A percentile compares a stretch with the other conserved stretches of the same genome.
phyloP scores from a whole-genome alignment of 2,329 filamentous ascomycete species.

The Hymenoscyphus occultus region DNA sequence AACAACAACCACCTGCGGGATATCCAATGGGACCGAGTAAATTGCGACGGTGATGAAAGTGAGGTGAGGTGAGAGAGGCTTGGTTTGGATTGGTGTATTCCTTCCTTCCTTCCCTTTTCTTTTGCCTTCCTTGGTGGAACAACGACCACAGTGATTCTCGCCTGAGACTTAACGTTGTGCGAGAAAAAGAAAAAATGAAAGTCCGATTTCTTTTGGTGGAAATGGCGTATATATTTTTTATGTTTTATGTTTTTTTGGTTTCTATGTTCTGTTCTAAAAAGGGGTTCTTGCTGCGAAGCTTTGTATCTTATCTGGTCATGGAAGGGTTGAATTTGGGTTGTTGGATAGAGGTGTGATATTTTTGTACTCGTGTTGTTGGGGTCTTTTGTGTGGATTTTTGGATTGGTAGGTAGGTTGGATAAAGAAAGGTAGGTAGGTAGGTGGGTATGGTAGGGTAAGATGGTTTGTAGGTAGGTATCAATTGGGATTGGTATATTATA shows the following conservation, averaged over 20 bases:
- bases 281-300: neutral
- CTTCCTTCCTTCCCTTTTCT: too few species aligned
- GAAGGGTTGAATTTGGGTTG: neutral
- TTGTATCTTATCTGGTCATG: neutral
- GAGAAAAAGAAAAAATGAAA: neutral
- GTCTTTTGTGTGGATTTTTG: too few species aligned
- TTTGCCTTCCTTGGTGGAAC: too few species aligned
- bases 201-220: neutral
- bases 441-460: too few species aligned
- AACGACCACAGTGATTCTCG: too few species aligned
- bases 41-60: neutral
- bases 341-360: neutral
- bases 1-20: slow-evolving; percentile 23
- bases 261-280: too few species aligned
- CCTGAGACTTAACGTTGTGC: neutral
- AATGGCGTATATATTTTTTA: neutral
- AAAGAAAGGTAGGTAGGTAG: too few species aligned
- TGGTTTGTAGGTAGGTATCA: too few species aligned
- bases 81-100: neutral
- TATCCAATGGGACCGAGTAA: neutral
- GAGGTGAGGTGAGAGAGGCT: neutral
- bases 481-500: too few species aligned
- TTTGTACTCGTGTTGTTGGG: neutral
- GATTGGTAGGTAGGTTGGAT: too few species aligned
- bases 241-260: neutral